Evolutionary conservation across 2,329 filamentous ascomycete genomes (phyloP), one percentile per base, ranked within the genome.

Genomic region (Dothideomycetidae sp.): DNA sequence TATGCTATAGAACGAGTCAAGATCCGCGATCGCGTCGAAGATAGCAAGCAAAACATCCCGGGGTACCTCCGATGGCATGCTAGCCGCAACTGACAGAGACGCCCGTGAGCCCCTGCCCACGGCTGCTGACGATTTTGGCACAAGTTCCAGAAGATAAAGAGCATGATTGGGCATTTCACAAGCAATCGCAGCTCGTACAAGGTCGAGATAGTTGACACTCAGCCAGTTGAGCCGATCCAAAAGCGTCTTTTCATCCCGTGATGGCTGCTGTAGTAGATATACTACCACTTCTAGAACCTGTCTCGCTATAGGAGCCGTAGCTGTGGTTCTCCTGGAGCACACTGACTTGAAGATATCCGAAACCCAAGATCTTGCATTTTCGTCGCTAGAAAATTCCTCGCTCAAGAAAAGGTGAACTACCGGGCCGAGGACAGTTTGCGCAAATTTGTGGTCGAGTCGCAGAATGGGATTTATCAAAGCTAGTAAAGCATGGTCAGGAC

Each of bases 1-100:
- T 5, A 94, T 69, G 3, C 90, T 92, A 53, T 98, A 98, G 55
- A 93, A 98, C 1, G 85, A 79, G 55, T 99, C 90, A 2, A 86
- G 88, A 50, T 99, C 92, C 52, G 94, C 86, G 32, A 98, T 81
- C 43, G 83, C 88, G 52, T 83, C 80, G 54, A 90, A 98, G 2
- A 98, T 86, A 1, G 71, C 66, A 31, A 93, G 67, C 10, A 96
- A 64, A 1, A 92, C 66, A 18, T 81, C 73, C 3, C 71, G 68
- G 5, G 81, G 71, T 16, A 65, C 41, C 17, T 53, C 47, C 1
- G 52, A 52, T 10, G 56, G 75, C 61, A 32, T 64, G 53, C 46
- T 46, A 33, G 65, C 52, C 2, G 64, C 60, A 2, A 41, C 18
- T 5, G 78, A 84, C 10, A 29, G 31, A 5, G 80, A 79, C 34